Percentiles rank a stretch among this genome's conserved stretches.
phyloP scores from a whole-genome alignment of 352 stramenopile species.

The Pythium vanterpoolii region DNA sequence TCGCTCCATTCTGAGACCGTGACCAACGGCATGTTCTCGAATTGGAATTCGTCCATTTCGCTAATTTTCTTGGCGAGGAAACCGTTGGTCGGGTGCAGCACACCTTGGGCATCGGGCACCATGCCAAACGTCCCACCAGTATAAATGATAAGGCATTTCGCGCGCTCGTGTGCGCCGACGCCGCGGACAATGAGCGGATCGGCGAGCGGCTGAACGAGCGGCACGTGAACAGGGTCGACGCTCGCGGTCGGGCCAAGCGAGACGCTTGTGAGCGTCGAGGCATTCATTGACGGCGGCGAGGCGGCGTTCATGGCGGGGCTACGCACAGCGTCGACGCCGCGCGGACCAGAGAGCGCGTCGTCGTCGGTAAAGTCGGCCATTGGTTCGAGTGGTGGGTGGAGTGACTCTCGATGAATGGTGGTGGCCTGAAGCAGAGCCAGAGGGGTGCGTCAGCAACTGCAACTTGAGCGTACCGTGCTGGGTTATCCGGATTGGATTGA shows the following conservation, averaged over 20 bases:
- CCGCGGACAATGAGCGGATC: slow-evolving; percentile 11
- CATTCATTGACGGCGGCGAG: slow-evolving; percentile 4
- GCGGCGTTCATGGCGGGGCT: not conserved
- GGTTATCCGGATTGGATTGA: too few species aligned
- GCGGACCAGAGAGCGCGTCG: slow-evolving; percentile 7
- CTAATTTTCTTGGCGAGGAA: slow-evolving; percentile 87
- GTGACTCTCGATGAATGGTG: not conserved
- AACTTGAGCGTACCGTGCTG: too few species aligned
- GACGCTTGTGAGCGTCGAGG: slow-evolving; percentile 15
- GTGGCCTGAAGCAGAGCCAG: slow-evolving; percentile 4
- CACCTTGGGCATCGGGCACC: slow-evolving; percentile 66
- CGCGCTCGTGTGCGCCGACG: slow-evolving; percentile 29
- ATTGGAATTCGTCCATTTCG: slow-evolving; percentile 86
- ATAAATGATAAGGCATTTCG: slow-evolving; percentile 87
- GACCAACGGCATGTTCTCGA: slow-evolving; percentile 76
- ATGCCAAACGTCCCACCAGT: slow-evolving; percentile 92
- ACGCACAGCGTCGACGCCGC: slow-evolving; percentile 16
- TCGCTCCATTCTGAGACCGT: slow-evolving; percentile 73
- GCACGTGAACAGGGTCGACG: slow-evolving; percentile 19
- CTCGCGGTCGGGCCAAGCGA: slow-evolving; percentile 16
- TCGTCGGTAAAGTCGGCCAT: not conserved
- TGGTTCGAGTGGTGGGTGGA: not conserved
- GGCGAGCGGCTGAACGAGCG: slow-evolving; percentile 14
- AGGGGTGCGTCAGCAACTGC: slow-evolving; percentile 13
- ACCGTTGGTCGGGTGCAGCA: slow-evolving; percentile 80